Conservation (phyloP, 352 stramenopile genomes). For the Phytophthora crassamura region DNA sequence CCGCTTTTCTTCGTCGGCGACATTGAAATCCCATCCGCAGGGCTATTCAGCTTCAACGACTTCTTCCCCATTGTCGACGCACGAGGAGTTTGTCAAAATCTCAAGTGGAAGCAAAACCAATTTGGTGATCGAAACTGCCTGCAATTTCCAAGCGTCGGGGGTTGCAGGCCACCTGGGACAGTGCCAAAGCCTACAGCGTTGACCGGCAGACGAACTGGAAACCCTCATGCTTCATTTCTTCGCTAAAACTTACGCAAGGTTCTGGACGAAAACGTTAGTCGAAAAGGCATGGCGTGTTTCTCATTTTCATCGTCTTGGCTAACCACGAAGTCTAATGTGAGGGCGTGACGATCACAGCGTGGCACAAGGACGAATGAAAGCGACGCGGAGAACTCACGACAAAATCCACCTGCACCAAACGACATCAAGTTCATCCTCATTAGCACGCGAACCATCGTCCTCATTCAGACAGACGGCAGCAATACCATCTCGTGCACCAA, state of each 20-base stretch:
- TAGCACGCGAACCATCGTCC: not conserved
- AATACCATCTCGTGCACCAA: conserved; percentile 71
- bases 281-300: conserved; percentile 8
- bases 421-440: conserved; percentile 12
- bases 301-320: conserved; percentile 1
- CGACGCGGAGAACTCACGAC: conserved; percentile 59
- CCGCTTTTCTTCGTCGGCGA: conserved; percentile 15
- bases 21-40: not conserved
- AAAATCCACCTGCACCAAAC: conserved; percentile 66
- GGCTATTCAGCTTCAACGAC: conserved; percentile 18
- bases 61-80: conserved; percentile 28
- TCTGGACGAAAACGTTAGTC: conserved; percentile 18
- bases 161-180: conserved; percentile 24
- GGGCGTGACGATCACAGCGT: conserved; percentile 38
- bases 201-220: no score
- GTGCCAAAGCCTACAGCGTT: conserved; percentile 3
- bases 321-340: conserved; percentile 24
- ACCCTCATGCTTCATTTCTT: not conserved
- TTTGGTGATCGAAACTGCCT: conserved; percentile 12
- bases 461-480: not conserved
- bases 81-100: conserved; percentile 5
- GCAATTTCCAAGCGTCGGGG: conserved; percentile 20
- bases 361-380: conserved; percentile 71
- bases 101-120: conserved; percentile 24
- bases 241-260: conserved; percentile 3